Evolutionary conservation across 352 stramenopile species (phyloP).

Genomic region (Discostella stelligera): DNA sequence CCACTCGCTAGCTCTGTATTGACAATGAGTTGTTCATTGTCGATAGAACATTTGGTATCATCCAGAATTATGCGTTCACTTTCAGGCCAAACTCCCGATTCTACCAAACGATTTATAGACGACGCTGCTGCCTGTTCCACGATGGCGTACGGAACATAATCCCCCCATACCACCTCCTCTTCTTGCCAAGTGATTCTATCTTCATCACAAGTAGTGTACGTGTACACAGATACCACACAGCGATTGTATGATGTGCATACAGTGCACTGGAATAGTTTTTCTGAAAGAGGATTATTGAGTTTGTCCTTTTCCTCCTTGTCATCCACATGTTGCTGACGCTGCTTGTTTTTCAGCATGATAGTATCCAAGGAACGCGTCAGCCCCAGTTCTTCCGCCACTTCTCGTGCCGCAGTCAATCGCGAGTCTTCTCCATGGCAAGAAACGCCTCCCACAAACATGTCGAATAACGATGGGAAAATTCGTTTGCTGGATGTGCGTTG

Average conservation of each 20-base stretch:
- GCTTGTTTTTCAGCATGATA: not conserved
- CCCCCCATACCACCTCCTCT: conserved; percentile 77
- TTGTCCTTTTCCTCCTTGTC: not conserved
- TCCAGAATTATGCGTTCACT: conserved; percentile 8
- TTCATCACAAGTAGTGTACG: conserved; percentile 58
- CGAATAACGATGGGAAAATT: conserved; percentile 79
- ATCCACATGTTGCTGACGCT: not conserved
- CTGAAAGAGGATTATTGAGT: conserved; percentile 29
- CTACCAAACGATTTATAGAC: conserved; percentile 53
- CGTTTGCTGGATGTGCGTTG: conserved; percentile 63
- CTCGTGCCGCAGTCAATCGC: conserved; percentile 56
- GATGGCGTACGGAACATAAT: conserved; percentile 66
- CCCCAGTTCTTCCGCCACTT: conserved; percentile 78
- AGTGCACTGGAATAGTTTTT: conserved; percentile 61
- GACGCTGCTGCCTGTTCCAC: conserved; percentile 46
- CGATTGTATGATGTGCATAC: conserved; percentile 80
- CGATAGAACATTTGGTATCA: conserved; percentile 1
- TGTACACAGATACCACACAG: conserved; percentile 74
- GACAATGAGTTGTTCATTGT: conserved; percentile 1
- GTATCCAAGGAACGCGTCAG: conserved; percentile 42
- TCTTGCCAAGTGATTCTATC: conserved; percentile 66
- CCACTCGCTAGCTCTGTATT: not conserved
- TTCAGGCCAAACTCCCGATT: conserved; percentile 51
- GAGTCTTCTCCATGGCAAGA: conserved; percentile 56
- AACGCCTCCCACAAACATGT: conserved; percentile 82